Conservation (phyloP, 169 alveolate species). For the Toxoplasma gondii region DNA sequence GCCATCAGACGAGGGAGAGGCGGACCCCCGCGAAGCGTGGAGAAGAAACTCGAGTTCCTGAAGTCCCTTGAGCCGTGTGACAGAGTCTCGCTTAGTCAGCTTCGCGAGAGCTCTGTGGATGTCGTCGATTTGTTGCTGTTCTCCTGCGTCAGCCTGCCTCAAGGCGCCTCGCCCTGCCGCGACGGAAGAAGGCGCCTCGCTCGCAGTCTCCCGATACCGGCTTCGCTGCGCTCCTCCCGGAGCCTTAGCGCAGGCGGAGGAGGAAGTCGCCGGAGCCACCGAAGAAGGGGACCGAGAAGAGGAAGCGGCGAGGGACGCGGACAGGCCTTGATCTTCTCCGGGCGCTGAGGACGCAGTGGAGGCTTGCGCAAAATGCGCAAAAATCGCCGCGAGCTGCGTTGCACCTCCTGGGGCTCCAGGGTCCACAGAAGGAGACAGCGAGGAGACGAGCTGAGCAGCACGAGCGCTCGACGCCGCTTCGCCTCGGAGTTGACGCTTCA, state of each 20-base stretch:
- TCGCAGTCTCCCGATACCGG: neutral
- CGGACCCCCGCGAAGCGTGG: neutral
- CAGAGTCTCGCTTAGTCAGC: conserved; percentile 32
- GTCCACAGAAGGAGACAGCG: neutral
- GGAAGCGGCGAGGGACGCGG: too few relatives aligned
- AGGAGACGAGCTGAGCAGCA: neutral
- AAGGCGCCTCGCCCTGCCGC: neutral
- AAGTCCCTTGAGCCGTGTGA: conserved; percentile 41
- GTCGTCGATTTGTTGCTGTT: neutral
- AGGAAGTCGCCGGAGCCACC: neutral
- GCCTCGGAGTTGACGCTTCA: conserved; percentile 7
- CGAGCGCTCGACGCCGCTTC: neutral
- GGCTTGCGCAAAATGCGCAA: conserved; percentile 27
- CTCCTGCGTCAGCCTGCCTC: neutral
- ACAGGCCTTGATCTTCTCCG: neutral
- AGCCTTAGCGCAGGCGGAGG: neutral
- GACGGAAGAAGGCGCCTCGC: neutral
- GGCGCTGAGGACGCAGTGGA: neutral
- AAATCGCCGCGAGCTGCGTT: conserved; percentile 50
- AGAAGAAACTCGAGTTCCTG: conserved; percentile 34
- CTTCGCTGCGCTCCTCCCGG: neutral
- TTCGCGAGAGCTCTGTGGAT: conserved; percentile 5
- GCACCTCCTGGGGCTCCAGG: neutral
- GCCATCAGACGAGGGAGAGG: neutral
- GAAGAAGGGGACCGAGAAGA: neutral